Evolutionary conservation across 1,284 basidiomycete species (phyloP).

Genomic region (Marasmius tenuissimus): DNA sequence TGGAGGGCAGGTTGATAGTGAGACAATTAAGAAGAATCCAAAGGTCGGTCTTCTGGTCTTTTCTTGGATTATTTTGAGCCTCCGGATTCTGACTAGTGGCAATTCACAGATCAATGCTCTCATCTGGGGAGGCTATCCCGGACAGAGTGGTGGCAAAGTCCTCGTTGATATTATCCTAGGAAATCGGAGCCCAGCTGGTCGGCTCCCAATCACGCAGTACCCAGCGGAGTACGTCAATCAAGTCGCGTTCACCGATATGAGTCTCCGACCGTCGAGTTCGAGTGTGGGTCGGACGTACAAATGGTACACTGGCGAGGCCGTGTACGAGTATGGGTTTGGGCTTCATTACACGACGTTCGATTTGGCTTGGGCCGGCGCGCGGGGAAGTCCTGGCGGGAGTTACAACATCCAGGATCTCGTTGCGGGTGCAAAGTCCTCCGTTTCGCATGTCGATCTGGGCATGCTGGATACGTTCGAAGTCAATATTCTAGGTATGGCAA

Average conservation of each 20-base stretch:
- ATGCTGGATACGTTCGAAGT: slow-evolving; percentile 48
- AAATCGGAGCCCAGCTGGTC: slow-evolving; percentile 51
- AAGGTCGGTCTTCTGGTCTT: slow-evolving; percentile 38
- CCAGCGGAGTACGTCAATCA: slow-evolving; percentile 47
- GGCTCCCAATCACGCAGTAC: slow-evolving; percentile 54
- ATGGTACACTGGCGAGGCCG: slow-evolving; percentile 52
- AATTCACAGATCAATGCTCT: slow-evolving; percentile 49
- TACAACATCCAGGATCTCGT: slow-evolving; percentile 44
- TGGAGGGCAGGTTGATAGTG: slow-evolving; percentile 54
- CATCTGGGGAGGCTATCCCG: slow-evolving; percentile 56
- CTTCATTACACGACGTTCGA: slow-evolving; percentile 54
- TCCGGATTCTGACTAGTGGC: background rate
- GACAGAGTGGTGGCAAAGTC: slow-evolving; percentile 53
- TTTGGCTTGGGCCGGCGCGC: slow-evolving; percentile 23
- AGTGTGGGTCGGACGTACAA: slow-evolving; percentile 59
- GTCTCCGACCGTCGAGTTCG: slow-evolving; percentile 43
- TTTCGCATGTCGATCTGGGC: slow-evolving; percentile 40
- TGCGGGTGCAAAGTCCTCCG: slow-evolving; percentile 16
- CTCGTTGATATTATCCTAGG: slow-evolving; percentile 51
- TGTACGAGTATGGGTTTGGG: slow-evolving; percentile 52
- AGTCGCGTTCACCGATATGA: slow-evolving; percentile 59
- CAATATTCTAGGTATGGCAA: too few species aligned
- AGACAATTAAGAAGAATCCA: slow-evolving; percentile 41
- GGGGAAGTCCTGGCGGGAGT: slow-evolving; percentile 23
- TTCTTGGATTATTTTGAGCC: background rate